Conservation (phyloP, 176 grass and related monocot genomes). For the Oropetium thomaeum region DNA sequence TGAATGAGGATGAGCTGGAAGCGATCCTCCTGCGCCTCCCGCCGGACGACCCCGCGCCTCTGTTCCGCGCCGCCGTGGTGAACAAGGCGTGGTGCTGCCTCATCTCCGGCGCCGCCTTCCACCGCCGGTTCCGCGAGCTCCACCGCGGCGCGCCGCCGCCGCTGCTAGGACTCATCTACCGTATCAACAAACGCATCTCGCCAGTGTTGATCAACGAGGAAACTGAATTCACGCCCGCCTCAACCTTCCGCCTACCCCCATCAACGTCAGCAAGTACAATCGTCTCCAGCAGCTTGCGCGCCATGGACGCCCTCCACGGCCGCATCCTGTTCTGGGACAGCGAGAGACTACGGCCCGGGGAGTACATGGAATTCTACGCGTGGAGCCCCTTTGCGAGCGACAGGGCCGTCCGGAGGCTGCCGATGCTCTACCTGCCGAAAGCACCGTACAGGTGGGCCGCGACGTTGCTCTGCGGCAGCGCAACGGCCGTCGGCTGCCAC, state of each 20-base stretch:
- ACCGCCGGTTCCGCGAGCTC: not conserved
- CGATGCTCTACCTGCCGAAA: not conserved
- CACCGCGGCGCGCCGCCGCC: not conserved
- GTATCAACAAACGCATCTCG: too few relatives aligned
- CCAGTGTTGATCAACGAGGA: not conserved
- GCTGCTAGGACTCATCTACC: not conserved
- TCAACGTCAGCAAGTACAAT: too few relatives aligned
- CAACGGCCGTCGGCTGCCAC: not conserved
- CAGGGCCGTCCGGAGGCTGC: not conserved
- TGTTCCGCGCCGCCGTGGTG: not conserved
- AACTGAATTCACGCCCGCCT: not conserved
- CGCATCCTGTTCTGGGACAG: not conserved
- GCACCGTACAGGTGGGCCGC: not conserved
- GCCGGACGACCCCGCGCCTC: not conserved
- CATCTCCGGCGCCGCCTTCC: not conserved
- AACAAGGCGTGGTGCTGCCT: not conserved
- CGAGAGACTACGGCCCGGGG: not conserved
- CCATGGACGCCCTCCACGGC: not conserved
- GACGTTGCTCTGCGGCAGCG: slow-evolving; percentile 7
- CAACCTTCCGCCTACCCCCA: not conserved
- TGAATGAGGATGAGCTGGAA: not conserved
- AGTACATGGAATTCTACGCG: not conserved
- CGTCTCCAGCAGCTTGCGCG: not conserved
- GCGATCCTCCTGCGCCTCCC: not conserved
- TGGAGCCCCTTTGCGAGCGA: not conserved